These are phyloP conservation scores for Retiboletus fuscus DNA, from an alignment of 1,284 basidiomycete species.

Conservation along the genomic window DNA sequence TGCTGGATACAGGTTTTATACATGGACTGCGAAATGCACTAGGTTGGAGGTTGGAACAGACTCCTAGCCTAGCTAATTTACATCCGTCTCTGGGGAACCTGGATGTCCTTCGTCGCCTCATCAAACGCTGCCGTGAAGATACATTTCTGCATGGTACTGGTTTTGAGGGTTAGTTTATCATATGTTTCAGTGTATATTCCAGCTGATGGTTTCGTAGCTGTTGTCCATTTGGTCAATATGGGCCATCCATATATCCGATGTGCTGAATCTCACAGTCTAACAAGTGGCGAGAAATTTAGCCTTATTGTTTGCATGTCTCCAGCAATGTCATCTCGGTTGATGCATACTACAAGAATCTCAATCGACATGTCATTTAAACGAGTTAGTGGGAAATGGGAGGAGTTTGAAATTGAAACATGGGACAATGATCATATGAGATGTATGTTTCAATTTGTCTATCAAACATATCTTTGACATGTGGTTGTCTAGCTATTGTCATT, in stretches of 20 bases:
- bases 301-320: conserved; percentile 20
- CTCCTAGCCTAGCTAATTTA: conserved; percentile 35
- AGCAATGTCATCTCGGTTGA: neutral
- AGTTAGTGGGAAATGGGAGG: conserved; percentile 20
- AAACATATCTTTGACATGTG: too few relatives aligned
- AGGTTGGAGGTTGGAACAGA: conserved; percentile 22
- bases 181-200: too few relatives aligned
- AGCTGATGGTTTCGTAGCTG: too few relatives aligned
- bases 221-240: neutral
- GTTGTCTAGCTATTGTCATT: neutral
- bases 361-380: conserved; percentile 30
- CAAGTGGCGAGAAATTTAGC: neutral
- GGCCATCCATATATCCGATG: conserved; percentile 26
- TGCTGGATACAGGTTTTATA: conserved; percentile 43
- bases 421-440: neutral
- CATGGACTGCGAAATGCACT: conserved; percentile 28
- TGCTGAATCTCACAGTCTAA: conserved; percentile 2
- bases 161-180: conserved; percentile 38
- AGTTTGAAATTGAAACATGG: conserved; percentile 28
- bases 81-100: conserved; percentile 46
- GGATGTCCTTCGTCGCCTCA: conserved; percentile 38
- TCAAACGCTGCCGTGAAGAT: too few relatives aligned
- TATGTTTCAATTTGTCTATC: too few relatives aligned
- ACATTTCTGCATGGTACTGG: conserved; percentile 40
- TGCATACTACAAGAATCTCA: conserved; percentile 6